Evolutionary conservation across 2,329 filamentous ascomycete species (phyloP), one percentile per base, ranked within the genome.

Genomic region (Cladophialophora immunda): DNA sequence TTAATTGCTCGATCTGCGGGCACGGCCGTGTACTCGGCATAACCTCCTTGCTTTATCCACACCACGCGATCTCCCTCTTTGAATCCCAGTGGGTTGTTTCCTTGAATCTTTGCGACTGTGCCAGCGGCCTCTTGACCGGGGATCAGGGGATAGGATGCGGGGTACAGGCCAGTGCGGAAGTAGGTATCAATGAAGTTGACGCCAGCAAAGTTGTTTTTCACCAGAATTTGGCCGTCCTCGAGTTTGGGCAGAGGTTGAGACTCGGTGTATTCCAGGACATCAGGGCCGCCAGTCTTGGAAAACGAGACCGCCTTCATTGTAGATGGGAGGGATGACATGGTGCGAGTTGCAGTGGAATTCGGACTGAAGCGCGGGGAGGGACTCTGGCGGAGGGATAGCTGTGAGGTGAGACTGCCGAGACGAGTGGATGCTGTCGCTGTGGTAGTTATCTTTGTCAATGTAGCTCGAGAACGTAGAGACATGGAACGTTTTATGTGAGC

Each of bases 181-280:
- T 97, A 97, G 45, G 87, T 97, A 79, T 97, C 94, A 75, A 97
- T 96, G 81, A 87, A 97, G 81, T 97, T 97, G 68, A 97, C 83
- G 67, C 93, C 94, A 57, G 90, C 84, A 76, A 87, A 91, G 70
- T 90, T 87, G 79, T 97, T 97, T 79, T 90, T 91, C 66, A 97
- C 87, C 3, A 97, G 86, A 25, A 97, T 79, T 72, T 97, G 85
- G 66, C 88, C 89, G n/a, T 89, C 86, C 38, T 86, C 82, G 1
- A 86, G 86, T 58, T 84, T 81, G 0, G 93, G 92, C 1, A 97
- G 87, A 5, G 90, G 89, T 3, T 93, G 77, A 75, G 92, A 87
- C 19, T 87, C 87, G 74, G 85, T 90, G 79, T 90, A 88, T 74
- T 93, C 82, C 22, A 94, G 81, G 25, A 92, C 90, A 53, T 93